Conservation (phyloP, 179 eudicot genomes). For the Beta corolliflora region DNA sequence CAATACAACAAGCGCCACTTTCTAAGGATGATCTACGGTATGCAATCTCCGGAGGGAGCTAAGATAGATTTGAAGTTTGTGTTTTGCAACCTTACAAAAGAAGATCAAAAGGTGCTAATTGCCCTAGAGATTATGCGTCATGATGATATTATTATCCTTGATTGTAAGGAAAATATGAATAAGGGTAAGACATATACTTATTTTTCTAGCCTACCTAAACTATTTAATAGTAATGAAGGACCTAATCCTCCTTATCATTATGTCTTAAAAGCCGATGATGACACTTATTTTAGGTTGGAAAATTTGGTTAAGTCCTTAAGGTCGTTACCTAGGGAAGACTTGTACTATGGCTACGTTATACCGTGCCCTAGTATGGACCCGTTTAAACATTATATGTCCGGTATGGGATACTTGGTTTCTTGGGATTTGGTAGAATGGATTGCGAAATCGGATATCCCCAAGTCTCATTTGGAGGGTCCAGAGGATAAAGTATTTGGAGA, state of each 20-base stretch:
- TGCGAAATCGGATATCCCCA: conserved; percentile 46
- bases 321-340: conserved; percentile 64
- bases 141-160: conserved; percentile 75
- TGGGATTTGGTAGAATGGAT: conserved; percentile 93
- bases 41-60: conserved; percentile 51
- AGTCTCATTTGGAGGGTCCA: conserved; percentile 51
- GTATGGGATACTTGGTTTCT: conserved; percentile 83
- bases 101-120: conserved; percentile 60
- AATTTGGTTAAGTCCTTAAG: conserved; percentile 57
- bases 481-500: conserved; percentile 74
- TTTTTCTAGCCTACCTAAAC: conserved; percentile 56
- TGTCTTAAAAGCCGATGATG: conserved; percentile 85
- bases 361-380: conserved; percentile 89
- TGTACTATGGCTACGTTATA: conserved; percentile 79
- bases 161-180: conserved; percentile 83
- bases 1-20: conserved; percentile 65
- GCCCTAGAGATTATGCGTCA: conserved; percentile 76
- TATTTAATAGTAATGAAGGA: conserved; percentile 29
- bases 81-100: conserved; percentile 80
- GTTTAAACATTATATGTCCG: conserved; percentile 75
- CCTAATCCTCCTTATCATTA: conserved; percentile 64
- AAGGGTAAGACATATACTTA: conserved; percentile 79
- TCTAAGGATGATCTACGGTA: conserved; percentile 74
- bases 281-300: conserved; percentile 55
- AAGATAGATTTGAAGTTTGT: conserved; percentile 73